A percentile compares a stretch with the other conserved stretches of the same genome.
Conservation (phyloP, 371 early-diverging fungal species). For the Phascolomyces articulosus region DNA sequence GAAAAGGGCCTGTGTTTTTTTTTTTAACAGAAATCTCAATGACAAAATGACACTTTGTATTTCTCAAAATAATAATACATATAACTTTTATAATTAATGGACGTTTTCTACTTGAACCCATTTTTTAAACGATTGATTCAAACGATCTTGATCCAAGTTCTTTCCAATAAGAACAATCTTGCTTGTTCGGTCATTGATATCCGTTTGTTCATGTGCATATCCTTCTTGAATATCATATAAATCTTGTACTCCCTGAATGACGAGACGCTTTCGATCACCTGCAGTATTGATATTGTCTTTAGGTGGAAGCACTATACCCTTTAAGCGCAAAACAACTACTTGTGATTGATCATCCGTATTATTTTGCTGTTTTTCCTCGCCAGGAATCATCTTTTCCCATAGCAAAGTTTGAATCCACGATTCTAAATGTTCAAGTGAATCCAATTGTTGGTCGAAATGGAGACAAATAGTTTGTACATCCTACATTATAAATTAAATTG, state of each 20-base stretch:
- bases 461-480: slow-evolving; percentile 59
- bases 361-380: slow-evolving; percentile 13
- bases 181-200: slow-evolving; percentile 36
- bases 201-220: slow-evolving; percentile 42
- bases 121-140: slow-evolving; percentile 46
- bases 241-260: slow-evolving; percentile 93
- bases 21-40: too few species aligned
- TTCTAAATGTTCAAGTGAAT: slow-evolving; percentile 59
- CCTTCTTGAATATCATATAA: slow-evolving; percentile 84
- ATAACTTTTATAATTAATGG: too few species aligned
- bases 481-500: slow-evolving; percentile 22
- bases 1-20: too few species aligned
- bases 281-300: slow-evolving; percentile 31
- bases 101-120: slow-evolving; percentile 19
- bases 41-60: too few species aligned
- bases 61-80: too few species aligned
- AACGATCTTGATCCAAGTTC: slow-evolving; percentile 40
- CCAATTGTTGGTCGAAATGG: slow-evolving; percentile 39
- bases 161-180: slow-evolving; percentile 79
- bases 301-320: slow-evolving; percentile 74
- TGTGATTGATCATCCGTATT: slow-evolving; percentile 2
- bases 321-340: slow-evolving; percentile 79
- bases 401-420: slow-evolving; percentile 89
- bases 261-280: slow-evolving; percentile 40
- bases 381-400: slow-evolving; percentile 83